A percentile compares a stretch with the other conserved stretches of the same genome.
These are phyloP conservation scores for Syzygium jambos DNA, from an alignment of 345 rosid genomes.

Conservation along the genomic window DNA sequence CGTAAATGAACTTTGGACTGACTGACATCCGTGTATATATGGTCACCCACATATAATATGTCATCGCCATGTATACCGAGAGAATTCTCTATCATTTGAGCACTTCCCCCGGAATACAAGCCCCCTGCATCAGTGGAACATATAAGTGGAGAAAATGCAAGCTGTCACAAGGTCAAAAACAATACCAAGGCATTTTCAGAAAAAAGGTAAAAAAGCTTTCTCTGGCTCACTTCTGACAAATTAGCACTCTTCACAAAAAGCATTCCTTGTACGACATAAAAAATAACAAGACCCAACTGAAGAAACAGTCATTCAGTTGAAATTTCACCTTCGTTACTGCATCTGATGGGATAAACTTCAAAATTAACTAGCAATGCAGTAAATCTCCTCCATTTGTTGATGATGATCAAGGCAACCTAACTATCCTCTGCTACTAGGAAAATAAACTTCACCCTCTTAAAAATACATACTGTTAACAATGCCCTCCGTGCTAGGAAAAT, in stretches of 20 bases:
- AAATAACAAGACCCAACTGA: background rate
- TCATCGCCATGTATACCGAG: constrained; percentile 89
- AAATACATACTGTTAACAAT: background rate
- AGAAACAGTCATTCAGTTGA: background rate
- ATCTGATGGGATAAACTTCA: background rate
- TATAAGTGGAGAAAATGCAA: background rate
- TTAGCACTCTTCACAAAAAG: background rate
- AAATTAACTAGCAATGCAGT: background rate
- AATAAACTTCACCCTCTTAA: background rate
- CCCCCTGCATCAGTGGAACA: constrained; percentile 39
- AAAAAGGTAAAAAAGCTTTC: background rate
- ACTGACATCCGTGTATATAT: constrained; percentile 94
- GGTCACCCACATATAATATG: constrained; percentile 90
- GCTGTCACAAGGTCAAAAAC: background rate
- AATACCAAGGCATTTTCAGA: background rate
- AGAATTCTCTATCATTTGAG: constrained; percentile 91
- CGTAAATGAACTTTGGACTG: constrained; percentile 87
- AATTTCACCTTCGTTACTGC: background rate
- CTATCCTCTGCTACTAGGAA: background rate
- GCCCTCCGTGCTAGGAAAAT: background rate
- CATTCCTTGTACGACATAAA: background rate
- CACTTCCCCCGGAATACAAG: constrained; percentile 93
- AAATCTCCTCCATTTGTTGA: background rate
- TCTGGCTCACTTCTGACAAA: background rate
- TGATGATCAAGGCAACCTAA: background rate